Conservation (phyloP, 2,329 filamentous ascomycete genomes). For the Saccharata proteae region DNA sequence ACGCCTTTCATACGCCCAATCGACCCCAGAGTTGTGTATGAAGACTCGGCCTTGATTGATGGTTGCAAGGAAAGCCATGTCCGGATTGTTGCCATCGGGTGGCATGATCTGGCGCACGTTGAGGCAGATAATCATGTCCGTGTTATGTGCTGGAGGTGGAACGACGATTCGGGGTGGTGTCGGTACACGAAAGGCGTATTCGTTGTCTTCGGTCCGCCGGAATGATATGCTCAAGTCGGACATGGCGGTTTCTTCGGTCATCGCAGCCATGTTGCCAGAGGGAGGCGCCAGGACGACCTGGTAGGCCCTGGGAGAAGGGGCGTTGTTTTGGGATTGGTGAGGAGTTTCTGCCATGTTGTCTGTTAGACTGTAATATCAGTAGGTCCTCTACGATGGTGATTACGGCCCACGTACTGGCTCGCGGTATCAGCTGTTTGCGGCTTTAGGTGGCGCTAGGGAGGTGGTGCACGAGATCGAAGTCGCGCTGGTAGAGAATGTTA, state of each 20-base stretch:
- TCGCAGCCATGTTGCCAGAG: no score
- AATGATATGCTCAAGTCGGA: conserved; percentile 15
- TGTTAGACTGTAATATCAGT: no score
- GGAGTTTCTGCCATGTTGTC: no score
- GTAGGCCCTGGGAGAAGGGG: no score
- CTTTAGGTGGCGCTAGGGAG: no score
- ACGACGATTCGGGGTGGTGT: conserved; percentile 37
- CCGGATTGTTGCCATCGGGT: conserved; percentile 3
- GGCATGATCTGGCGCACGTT: conserved; percentile 4
- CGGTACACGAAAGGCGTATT: conserved; percentile 35
- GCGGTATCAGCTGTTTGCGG: no score
- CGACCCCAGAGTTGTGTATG: conserved; percentile 66
- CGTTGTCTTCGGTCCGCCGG: conserved; percentile 19
- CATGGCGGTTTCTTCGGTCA: conserved; percentile 20
- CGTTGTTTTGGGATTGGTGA: no score
- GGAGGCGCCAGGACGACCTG: no score
- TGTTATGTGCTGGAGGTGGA: conserved; percentile 26
- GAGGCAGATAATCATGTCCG: conserved; percentile 1
- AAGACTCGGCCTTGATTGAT: conserved; percentile 19
- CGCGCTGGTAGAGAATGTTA: no score
- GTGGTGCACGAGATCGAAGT: no score
- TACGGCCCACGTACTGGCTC: no score
- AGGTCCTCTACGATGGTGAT: no score
- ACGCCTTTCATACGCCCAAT: conserved; percentile 76
- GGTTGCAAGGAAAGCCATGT: conserved; percentile 4